Percentiles rank a stretch among this genome's conserved stretches.
Evolutionary conservation across 225 moss, liverwort and hornwort species (phyloP).

Genomic region (Rhytidiadelphus loreus): DNA sequence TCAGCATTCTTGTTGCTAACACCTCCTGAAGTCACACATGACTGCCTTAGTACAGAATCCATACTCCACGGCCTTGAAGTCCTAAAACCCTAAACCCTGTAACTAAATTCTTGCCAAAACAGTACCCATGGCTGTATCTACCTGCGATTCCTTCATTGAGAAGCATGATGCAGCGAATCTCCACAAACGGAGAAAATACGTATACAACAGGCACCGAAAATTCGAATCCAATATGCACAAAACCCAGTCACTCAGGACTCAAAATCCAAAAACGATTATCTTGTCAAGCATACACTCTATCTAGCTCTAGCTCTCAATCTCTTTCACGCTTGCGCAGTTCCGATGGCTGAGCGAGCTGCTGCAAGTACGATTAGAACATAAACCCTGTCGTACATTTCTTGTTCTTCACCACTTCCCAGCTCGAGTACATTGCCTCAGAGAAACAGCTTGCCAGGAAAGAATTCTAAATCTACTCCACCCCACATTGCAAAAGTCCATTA

Average conservation of each 20-base stretch:
- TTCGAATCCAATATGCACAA: background rate
- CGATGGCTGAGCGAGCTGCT: background rate
- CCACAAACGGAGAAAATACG: background rate
- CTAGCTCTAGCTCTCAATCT: background rate
- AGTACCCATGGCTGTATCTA: background rate
- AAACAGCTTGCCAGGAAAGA: background rate
- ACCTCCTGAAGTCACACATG: constrained; percentile 2
- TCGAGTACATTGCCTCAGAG: background rate
- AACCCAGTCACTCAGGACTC: background rate
- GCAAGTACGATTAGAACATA: background rate
- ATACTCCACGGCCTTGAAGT: background rate
- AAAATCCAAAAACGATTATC: background rate
- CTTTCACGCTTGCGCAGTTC: background rate
- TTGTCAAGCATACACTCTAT: background rate
- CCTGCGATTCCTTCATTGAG: background rate
- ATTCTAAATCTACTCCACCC: background rate
- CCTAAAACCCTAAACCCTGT: constrained; percentile 30
- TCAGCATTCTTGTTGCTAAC: background rate
- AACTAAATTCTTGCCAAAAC: background rate
- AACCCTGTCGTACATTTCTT: background rate
- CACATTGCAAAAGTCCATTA: background rate
- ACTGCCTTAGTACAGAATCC: background rate
- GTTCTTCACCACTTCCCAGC: background rate
- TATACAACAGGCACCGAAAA: background rate
- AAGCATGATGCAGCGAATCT: background rate